A percentile compares a stretch with the other conserved stretches of the same genome.
Conservation (phyloP, 2,329 filamentous ascomycete species). For the Pseudogymnoascus pannorum region DNA sequence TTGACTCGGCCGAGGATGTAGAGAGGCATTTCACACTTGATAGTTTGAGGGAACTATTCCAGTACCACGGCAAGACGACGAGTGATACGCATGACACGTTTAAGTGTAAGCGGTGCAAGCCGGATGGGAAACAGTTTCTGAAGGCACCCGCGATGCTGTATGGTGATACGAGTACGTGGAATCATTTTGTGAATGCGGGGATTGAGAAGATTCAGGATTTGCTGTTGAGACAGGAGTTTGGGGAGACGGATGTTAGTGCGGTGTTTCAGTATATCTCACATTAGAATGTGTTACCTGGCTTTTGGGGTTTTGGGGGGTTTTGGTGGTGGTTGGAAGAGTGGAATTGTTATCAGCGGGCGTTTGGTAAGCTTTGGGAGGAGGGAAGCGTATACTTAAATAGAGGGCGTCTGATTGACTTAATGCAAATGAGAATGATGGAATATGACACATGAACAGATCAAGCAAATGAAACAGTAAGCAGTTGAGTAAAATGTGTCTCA, state of each 20-base stretch:
- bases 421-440: background rate
- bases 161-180: slow-evolving; percentile 98
- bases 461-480: background rate
- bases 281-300: slow-evolving; percentile 28
- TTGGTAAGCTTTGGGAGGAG: background rate
- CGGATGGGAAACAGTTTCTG: slow-evolving; percentile 77
- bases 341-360: slow-evolving; percentile 1
- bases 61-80: slow-evolving; percentile 75
- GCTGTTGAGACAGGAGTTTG: slow-evolving; percentile 76
- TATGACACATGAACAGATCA: background rate
- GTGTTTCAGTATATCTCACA: slow-evolving; percentile 99
- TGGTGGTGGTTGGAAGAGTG: background rate
- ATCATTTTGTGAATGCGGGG: slow-evolving; percentile 82
- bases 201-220: slow-evolving; percentile 84
- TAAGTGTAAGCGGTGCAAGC: slow-evolving; percentile 91
- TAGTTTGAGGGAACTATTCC: slow-evolving; percentile 84
- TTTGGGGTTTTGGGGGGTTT: background rate
- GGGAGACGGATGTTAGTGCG: slow-evolving; percentile 74
- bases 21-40: slow-evolving; percentile 94
- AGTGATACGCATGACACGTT: slow-evolving; percentile 98
- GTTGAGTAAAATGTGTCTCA: background rate
- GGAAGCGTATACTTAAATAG: background rate
- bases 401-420: background rate
- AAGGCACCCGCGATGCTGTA: slow-evolving; percentile 95
- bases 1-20: slow-evolving; percentile 93